Evolutionary conservation across 805 yeast genomes (phyloP).

Genomic region (Grigorovia yakushimaensis): DNA sequence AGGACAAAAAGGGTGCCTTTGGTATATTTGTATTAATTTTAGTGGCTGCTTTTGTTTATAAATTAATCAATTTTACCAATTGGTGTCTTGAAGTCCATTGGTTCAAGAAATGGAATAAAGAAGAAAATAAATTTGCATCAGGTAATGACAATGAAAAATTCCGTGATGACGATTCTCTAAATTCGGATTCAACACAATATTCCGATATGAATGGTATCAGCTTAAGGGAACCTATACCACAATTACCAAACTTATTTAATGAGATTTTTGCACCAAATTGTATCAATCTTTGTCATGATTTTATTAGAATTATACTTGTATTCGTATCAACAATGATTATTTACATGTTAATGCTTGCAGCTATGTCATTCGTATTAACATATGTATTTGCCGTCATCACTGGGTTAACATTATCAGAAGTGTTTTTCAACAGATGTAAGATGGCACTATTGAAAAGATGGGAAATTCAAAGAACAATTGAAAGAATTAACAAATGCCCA

Average conservation of each 20-base stretch:
- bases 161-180: not conserved
- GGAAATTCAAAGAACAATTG: constrained; percentile 24
- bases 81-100: constrained; percentile 58
- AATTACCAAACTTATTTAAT: constrained; percentile 21
- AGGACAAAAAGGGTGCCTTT: constrained; percentile 51
- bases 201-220: constrained; percentile 30
- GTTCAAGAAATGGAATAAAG: constrained; percentile 39
- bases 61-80: constrained; percentile 49
- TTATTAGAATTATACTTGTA: constrained; percentile 44
- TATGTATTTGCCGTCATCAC: constrained; percentile 66
- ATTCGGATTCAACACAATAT: constrained; percentile 2
- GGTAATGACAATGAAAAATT: not conserved
- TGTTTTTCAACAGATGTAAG: constrained; percentile 49
- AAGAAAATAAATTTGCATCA: constrained; percentile 3
- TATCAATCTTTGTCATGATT: constrained; percentile 32
- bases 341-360: constrained; percentile 68
- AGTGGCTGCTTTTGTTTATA: constrained; percentile 46
- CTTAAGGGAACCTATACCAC: constrained; percentile 22
- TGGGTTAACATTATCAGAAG: constrained; percentile 63
- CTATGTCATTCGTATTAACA: constrained; percentile 57
- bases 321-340: constrained; percentile 58
- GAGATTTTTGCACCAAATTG: constrained; percentile 24
- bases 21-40: constrained; percentile 61
- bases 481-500: constrained; percentile 20
- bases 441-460: constrained; percentile 24